Conservation (phyloP, 805 yeast genomes). For the Ogataea pilisensis region DNA sequence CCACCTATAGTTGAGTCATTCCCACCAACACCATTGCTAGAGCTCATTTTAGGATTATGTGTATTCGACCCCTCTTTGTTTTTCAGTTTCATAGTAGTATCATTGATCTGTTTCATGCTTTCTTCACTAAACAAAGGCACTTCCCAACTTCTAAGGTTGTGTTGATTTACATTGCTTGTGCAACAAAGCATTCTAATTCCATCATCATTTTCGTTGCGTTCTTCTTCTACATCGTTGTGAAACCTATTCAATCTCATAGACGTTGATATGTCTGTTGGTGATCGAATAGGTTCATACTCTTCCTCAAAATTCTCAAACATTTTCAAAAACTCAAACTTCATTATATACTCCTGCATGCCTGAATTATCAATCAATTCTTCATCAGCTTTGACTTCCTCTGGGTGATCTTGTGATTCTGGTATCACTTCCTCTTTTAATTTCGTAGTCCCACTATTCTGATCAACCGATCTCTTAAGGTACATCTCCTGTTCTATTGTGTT, state of each 20-base stretch:
- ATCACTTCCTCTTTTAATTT: too few relatives aligned
- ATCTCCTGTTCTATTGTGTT: slow-evolving; percentile 69
- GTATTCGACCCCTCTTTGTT: background rate
- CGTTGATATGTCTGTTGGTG: slow-evolving; percentile 18
- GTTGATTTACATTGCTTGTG: slow-evolving; percentile 12
- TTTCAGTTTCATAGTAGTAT: slow-evolving; percentile 18
- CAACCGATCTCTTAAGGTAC: slow-evolving; percentile 35
- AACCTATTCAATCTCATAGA: slow-evolving; percentile 5
- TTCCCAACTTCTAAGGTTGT: slow-evolving; percentile 27
- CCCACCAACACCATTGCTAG: too few relatives aligned
- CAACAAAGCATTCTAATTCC: slow-evolving; percentile 13
- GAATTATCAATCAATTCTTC: slow-evolving; percentile 52
- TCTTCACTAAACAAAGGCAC: slow-evolving; percentile 34
- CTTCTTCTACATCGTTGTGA: slow-evolving; percentile 6
- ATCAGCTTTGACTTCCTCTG: slow-evolving; percentile 17
- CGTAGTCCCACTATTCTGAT: background rate
- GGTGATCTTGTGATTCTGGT: slow-evolving; percentile 4
- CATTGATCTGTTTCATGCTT: slow-evolving; percentile 27
- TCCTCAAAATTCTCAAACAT: slow-evolving; percentile 27
- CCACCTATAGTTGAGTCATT: background rate
- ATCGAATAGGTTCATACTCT: slow-evolving; percentile 36
- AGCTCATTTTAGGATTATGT: background rate
- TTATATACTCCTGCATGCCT: slow-evolving; percentile 54
- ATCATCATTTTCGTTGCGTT: too few relatives aligned
- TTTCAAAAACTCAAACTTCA: slow-evolving; percentile 44